phyloP scores from a whole-genome alignment of 139 green algal species.

The Picochlorum sp. region DNA sequence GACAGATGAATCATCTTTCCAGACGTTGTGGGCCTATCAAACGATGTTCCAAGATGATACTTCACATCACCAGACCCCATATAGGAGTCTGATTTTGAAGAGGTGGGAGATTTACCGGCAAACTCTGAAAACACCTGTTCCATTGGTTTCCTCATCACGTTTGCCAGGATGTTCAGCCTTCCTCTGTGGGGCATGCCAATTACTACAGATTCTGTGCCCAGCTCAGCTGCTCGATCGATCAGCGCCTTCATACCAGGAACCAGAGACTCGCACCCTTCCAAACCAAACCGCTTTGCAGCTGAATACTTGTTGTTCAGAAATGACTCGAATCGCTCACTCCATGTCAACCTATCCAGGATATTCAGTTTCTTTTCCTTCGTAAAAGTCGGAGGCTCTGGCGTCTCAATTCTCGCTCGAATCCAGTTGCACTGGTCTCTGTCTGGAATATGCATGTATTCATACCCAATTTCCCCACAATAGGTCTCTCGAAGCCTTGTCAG shows the following conservation, averaged over 20 bases:
- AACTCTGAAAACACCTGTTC: constrained; percentile 96
- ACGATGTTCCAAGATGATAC: constrained; percentile 96
- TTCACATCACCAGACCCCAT: constrained; percentile 84
- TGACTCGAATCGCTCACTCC: constrained; percentile 92
- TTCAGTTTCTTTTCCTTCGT: constrained; percentile 62
- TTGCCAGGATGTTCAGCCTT: constrained; percentile 93
- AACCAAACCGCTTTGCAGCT: constrained; percentile 80
- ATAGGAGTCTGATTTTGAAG: constrained; percentile 25
- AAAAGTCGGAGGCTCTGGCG: constrained; percentile 29
- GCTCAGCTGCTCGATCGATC: constrained; percentile 84
- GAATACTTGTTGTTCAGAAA: constrained; percentile 93
- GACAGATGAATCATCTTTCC: constrained; percentile 87
- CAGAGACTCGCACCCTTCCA: constrained; percentile 88
- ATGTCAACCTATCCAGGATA: constrained; percentile 85
- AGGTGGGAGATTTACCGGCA: constrained; percentile 52
- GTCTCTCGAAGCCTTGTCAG: constrained; percentile 73
- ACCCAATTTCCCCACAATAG: constrained; percentile 84
- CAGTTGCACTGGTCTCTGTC: constrained; percentile 92
- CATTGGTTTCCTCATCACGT: constrained; percentile 97
- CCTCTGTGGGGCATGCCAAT: constrained; percentile 89
- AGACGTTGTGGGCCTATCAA: constrained; percentile 79
- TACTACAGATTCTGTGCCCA: constrained; percentile 75
- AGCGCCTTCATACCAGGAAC: constrained; percentile 94
- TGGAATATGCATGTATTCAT: constrained; percentile 95
- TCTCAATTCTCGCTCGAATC: constrained; percentile 83